phyloP scores from a whole-genome alignment of 169 alveolate genomes.

The Babesia sp. region DNA sequence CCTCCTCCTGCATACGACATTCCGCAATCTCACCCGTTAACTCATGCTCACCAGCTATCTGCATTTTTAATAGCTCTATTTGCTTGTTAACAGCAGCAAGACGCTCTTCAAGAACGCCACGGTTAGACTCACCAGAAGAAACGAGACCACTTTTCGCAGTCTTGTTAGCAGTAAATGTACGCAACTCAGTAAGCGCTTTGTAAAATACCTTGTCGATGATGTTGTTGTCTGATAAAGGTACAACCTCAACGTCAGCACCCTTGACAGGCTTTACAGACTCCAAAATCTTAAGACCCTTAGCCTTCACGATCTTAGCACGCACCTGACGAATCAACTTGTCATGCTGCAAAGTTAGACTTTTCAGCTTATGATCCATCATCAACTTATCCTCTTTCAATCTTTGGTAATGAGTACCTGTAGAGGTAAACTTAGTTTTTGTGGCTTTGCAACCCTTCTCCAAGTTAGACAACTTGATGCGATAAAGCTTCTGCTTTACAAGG shows the following conservation, averaged over 20 bases:
- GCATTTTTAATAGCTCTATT: slow-evolving; percentile 23
- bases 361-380: slow-evolving; percentile 20
- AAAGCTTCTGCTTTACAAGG: slow-evolving; percentile 54
- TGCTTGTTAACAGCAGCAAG: slow-evolving; percentile 19
- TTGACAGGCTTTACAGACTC: background rate
- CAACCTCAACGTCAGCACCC: background rate
- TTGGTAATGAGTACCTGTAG: background rate
- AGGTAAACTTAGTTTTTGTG: slow-evolving; percentile 43
- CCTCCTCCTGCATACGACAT: slow-evolving; percentile 42
- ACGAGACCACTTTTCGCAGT: background rate
- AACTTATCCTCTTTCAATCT: slow-evolving; percentile 29
- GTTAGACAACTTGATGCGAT: slow-evolving; percentile 40
- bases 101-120: slow-evolving; percentile 14
- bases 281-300: slow-evolving; percentile 7
- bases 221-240: slow-evolving; percentile 19
- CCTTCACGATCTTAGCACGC: slow-evolving; percentile 13
- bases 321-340: slow-evolving; percentile 2
- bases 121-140: background rate
- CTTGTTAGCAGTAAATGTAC: slow-evolving; percentile 23
- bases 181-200: slow-evolving; percentile 27
- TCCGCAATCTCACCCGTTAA: slow-evolving; percentile 38
- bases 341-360: slow-evolving; percentile 20
- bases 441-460: slow-evolving; percentile 49
- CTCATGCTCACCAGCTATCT: slow-evolving; percentile 36
- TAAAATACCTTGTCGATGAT: slow-evolving; percentile 33